Conservation (phyloP, 2,329 filamentous ascomycete genomes). For the Fusarium sp. region DNA sequence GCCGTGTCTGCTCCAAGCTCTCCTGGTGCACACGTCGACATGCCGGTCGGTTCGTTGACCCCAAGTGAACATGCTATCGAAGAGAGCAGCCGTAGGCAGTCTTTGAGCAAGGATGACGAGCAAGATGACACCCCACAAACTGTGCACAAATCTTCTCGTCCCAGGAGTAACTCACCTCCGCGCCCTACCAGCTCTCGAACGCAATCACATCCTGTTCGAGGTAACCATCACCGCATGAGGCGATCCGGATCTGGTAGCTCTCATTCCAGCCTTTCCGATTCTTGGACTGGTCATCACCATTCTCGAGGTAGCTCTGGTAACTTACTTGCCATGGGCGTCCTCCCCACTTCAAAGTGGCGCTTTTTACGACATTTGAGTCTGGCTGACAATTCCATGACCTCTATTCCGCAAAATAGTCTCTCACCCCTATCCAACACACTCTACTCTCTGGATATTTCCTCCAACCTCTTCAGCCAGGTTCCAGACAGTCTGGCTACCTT, state of each 20-base stretch:
- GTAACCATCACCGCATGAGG: constrained; percentile 78
- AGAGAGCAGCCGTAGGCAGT: constrained; percentile 53
- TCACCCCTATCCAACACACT: constrained; percentile 86
- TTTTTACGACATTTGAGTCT: constrained; percentile 92
- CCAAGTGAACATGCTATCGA: constrained; percentile 62
- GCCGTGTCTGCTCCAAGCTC: constrained; percentile 77
- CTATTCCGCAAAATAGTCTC: constrained; percentile 79
- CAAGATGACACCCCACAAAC: constrained; percentile 58
- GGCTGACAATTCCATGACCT: constrained; percentile 89
- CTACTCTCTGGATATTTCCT: constrained; percentile 90
- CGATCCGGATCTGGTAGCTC: constrained; percentile 94
- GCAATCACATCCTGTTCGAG: constrained; percentile 72
- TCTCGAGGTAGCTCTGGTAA: constrained; percentile 82
- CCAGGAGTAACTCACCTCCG: constrained; percentile 82
- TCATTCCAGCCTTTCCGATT: constrained; percentile 78
- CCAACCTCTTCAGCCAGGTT: constrained; percentile 92
- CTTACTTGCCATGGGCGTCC: constrained; percentile 73
- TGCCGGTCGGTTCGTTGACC: constrained; percentile 69
- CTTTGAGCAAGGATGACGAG: constrained; percentile 58
- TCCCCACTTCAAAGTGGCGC: constrained; percentile 92
- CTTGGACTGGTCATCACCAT: constrained; percentile 64
- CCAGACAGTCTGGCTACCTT: constrained; percentile 89
- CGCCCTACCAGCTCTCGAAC: constrained; percentile 82
- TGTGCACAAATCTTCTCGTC: constrained; percentile 60
- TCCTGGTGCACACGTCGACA: constrained; percentile 61